Base-by-base conservation (phyloP, 805 yeast genomes). In the Schizosaccharomyces japonicus region DNA sequence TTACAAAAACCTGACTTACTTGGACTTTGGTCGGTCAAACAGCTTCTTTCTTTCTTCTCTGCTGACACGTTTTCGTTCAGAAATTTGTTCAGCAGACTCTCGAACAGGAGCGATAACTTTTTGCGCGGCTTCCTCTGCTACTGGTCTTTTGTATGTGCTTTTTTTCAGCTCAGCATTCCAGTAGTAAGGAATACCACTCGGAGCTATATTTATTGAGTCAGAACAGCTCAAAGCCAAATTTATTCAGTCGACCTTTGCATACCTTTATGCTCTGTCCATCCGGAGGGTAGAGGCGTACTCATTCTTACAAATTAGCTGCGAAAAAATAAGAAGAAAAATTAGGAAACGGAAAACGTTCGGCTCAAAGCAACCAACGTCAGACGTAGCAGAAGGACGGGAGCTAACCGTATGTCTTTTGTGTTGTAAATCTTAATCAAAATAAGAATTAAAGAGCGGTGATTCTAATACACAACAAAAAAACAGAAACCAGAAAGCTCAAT, bases 131-230 rank as follows among this genome's bases (percentile, higher is more conserved):
- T 31, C 44, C 51, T 54, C 8, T 21, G 29, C 10, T 36, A 25
- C 42, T 2, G 72, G 70, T 26, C 57, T 59, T 4, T 55, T 58
- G 57, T 67, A 65, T 4, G 68, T 64, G 6, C 69, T 63, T 48
- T 57, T 54, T 33, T 64, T 59, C 1, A 68, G 63, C 39, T 50
- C 46, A 6, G 55, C 49, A 50, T 67, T 65, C 53, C 63, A 65
- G 50, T 65, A 66, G 48, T 65, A 67, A 45, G 53, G 57, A 48
- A 59, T 59, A 7, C 64, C 64, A 50, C 62, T 57, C 1, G 69
- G 69, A 4, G 68, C 65, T 7, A 36, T 7, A 15, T 21, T 36
- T 6, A 15, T 28, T 42, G 21, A 42, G 23, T 11, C 15, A 5
- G 4, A 3, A 42, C 13, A 28, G 6, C 17, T 5, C 29, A 26